Base-by-base conservation (phyloP, 495 filamentous ascomycete genomes). In the Neurospora hispaniola region DNA sequence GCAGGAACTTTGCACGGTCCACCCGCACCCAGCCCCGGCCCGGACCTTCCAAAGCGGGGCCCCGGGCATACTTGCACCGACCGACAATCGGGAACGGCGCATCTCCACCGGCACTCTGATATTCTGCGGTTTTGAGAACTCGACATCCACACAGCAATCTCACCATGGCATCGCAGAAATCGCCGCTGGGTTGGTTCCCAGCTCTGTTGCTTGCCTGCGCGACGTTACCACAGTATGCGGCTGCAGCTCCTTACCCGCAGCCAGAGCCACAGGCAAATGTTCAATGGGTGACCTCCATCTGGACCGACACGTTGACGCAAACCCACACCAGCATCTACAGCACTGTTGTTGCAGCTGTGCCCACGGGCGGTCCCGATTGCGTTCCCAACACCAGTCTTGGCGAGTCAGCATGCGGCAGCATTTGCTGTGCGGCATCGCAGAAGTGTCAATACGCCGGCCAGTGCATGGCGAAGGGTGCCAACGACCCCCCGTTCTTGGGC, bases 381-480 rank as follows among this genome's bases (percentile, higher is more conserved):
- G 80, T 86, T 23, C 82, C 84, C 10, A 76, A 77, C 11, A 75
- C 71, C 48, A 84, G 86, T 2, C 77, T 89, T 5, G 89, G 88
- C 70, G 86, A 94, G 79, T 86, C 83, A 4, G 85, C 85, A 1
- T 97, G 94, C 78, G 94, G 93, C 11, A 81, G 74, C 40, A 89
- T 88, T 72, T 97, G 94, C 83, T 97, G 94, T 79, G 86, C 88
- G 16, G 85, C 83, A 71, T 88, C 87, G 71, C 90, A 94, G 79
- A 89, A 89, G 75, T 97, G 94, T 79, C 82, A 80, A 5, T 76
- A 74, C 31, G 59, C 76, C 0, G 84, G 83, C 18, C 82, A 88
- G 74, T 92, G 90, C 73, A 31, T 78, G 43, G 54, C 18, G 7
- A 31, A 11, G 54, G 54, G 54, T 66, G 73, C 76, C 40, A 73